These are phyloP conservation scores for Fonsecaea multimorphosa DNA, from an alignment of 2,329 filamentous ascomycete species.

Conservation along the genomic window DNA sequence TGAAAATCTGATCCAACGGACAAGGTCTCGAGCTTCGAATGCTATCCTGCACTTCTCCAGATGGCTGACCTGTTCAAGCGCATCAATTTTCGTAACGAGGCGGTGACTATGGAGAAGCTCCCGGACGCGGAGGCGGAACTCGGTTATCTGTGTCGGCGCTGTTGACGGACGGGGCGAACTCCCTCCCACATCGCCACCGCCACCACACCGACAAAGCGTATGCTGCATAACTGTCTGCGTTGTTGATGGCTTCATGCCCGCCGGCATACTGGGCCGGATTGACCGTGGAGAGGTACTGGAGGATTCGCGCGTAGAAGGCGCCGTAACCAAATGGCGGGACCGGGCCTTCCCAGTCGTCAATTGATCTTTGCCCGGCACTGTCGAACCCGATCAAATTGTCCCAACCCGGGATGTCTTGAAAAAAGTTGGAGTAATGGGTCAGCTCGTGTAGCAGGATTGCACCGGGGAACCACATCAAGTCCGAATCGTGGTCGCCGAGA, in stretches of 20 bases:
- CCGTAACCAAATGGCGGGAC: background rate
- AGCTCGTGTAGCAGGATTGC: background rate
- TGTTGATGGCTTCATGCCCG: background rate
- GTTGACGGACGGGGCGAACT: too few species aligned
- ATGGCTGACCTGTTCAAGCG: too few species aligned
- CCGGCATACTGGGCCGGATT: background rate
- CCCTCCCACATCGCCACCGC: background rate
- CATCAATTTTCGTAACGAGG: too few species aligned
- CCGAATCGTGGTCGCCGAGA: constrained; percentile 3
- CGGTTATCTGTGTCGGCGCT: too few species aligned
- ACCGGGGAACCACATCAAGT: background rate
- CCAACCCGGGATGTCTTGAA: background rate
- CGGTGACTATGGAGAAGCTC: too few species aligned
- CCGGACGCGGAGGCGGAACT: too few species aligned
- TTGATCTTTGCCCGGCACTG: background rate
- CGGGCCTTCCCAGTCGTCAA: background rate
- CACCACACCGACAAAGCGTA: background rate
- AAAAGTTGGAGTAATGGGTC: background rate
- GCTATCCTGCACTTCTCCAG: too few species aligned
- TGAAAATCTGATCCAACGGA: too few species aligned
- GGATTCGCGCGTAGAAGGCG: background rate
- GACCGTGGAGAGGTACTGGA: background rate
- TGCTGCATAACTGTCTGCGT: background rate
- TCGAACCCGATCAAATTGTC: background rate
- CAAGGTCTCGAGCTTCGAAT: too few species aligned